Evolutionary conservation across 495 filamentous ascomycete species (phyloP).

Genomic region (Penicillium waksmanii): DNA sequence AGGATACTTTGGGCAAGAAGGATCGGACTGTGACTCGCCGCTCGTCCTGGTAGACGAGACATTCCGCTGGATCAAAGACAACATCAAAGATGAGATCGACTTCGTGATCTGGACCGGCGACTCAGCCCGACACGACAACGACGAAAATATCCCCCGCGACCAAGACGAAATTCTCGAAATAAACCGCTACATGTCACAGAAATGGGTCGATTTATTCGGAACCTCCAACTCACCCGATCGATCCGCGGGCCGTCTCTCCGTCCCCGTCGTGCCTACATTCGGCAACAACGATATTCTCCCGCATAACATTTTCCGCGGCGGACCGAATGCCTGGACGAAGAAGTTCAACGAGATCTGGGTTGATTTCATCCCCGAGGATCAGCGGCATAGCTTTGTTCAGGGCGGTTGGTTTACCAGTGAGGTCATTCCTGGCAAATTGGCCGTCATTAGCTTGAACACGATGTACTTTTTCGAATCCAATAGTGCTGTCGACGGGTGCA

Average conservation of each 20-base stretch:
- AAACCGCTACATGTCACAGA: constrained; percentile 74
- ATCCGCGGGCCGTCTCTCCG: constrained; percentile 55
- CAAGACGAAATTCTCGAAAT: constrained; percentile 71
- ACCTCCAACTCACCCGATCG: constrained; percentile 46
- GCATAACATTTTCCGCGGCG: constrained; percentile 87
- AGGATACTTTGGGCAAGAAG: constrained; percentile 81
- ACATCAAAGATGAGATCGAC: constrained; percentile 82
- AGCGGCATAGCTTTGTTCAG: constrained; percentile 87
- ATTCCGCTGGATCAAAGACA: constrained; percentile 86
- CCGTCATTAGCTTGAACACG: constrained; percentile 94
- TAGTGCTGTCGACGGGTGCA: constrained; percentile 88
- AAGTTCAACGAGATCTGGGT: constrained; percentile 75
- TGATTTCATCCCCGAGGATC: constrained; percentile 87
- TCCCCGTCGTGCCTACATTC: constrained; percentile 87
- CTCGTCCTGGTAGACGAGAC: constrained; percentile 81
- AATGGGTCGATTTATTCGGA: constrained; percentile 76
- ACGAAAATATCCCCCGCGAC: constrained; percentile 78
- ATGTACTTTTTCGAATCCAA: constrained; percentile 96
- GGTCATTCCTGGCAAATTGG: constrained; percentile 83
- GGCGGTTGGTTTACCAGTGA: constrained; percentile 95
- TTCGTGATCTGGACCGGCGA: constrained; percentile 99
- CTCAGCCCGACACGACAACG: constrained; percentile 92
- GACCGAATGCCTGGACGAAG: constrained; percentile 83
- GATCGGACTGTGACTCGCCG: constrained; percentile 86
- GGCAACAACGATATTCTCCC: constrained; percentile 98